Percentiles rank a stretch among this genome's conserved stretches.
These are phyloP conservation scores for Exsudoporus frostii DNA, from an alignment of 768 basidiomycete genomes.

Conservation along the genomic window DNA sequence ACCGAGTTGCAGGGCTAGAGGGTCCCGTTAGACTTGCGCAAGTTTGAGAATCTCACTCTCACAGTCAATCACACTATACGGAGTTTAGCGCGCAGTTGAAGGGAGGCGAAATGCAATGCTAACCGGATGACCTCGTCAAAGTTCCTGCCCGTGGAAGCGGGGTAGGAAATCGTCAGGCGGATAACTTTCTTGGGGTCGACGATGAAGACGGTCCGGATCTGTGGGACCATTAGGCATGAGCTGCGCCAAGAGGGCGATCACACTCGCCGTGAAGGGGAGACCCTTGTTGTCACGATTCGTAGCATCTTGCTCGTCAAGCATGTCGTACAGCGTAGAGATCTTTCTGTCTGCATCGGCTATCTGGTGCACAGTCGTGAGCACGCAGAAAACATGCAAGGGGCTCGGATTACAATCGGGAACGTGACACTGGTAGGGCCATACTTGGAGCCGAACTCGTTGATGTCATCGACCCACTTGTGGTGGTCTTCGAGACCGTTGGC, in stretches of 20 bases:
- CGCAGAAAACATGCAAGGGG: neutral
- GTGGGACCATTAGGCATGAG: neutral
- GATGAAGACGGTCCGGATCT: conserved; percentile 95
- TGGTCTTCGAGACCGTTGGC: conserved; percentile 88
- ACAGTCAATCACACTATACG: conserved; percentile 69
- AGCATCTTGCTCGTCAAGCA: conserved; percentile 94
- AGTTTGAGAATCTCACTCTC: conserved; percentile 31
- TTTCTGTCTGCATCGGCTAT: conserved; percentile 91
- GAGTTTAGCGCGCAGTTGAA: conserved; percentile 4
- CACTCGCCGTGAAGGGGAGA: conserved; percentile 82
- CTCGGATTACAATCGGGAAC: conserved; percentile 77
- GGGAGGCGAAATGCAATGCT: conserved; percentile 3
- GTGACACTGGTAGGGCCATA: conserved; percentile 68
- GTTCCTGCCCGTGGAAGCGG: conserved; percentile 94
- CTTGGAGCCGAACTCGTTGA: conserved; percentile 75
- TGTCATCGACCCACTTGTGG: conserved; percentile 84
- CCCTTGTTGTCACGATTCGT: conserved; percentile 86
- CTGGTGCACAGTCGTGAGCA: conserved; percentile 37
- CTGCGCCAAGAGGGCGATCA: neutral
- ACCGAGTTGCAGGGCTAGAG: conserved; percentile 78
- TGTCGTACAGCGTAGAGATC: conserved; percentile 86
- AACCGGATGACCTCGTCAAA: conserved; percentile 71
- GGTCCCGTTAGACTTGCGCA: conserved; percentile 22
- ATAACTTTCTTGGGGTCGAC: conserved; percentile 97
- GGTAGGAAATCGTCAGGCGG: conserved; percentile 86